Base-by-base conservation (phyloP, 768 basidiomycete genomes). In the Tylopilus plumbeoviolaceoides region DNA sequence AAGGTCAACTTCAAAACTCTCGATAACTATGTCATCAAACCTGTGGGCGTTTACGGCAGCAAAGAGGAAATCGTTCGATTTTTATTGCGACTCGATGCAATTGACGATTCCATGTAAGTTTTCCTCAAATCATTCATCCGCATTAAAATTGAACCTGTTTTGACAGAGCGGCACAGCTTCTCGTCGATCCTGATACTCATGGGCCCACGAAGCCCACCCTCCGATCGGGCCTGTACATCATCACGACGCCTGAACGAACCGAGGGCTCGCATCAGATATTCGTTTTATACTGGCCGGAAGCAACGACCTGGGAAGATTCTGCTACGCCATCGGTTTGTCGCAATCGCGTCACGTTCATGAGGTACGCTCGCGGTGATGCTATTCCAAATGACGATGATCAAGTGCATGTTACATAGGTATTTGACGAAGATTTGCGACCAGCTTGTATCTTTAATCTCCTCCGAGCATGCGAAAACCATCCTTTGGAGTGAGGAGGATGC, bases 341-440 rank as follows among this genome's bases (percentile, higher is more conserved):
- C 3, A 85, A 83, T 65, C 72, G 83, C 8, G 69, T 78, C 4
- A 81, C 82, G 0, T 85, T 85, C 57, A 83, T 85, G 80, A 68
- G 83, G 83, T 80, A 64, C 38, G 66, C 51, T 8, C 5, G 6
- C 1, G 21, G 47, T 1, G 8, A 39, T 8, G 7, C 2, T 9
- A 9, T 20, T 21, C 0, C 20, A 38, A 17, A 17, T 18, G 23
- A 36, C 2, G 7, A 15, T 1, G 14, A 18, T 18, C 1, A 5
- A 25, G 20, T 12, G 3, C 6, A 18, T 44, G 0, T 42, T 12
- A 14, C 4, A 7, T 31, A 84, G 84, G 44, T 85, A 85, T 57
- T 75, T 85, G 9, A 81, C 74, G 3, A 82, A 82, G 65, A 72
- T 84, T 33, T 68, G 76, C n/a, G 82, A 85, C 54, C 84, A 85